These are phyloP conservation scores for Suhomyces emberorum DNA, from an alignment of 805 yeast species.

Conservation along the genomic window DNA sequence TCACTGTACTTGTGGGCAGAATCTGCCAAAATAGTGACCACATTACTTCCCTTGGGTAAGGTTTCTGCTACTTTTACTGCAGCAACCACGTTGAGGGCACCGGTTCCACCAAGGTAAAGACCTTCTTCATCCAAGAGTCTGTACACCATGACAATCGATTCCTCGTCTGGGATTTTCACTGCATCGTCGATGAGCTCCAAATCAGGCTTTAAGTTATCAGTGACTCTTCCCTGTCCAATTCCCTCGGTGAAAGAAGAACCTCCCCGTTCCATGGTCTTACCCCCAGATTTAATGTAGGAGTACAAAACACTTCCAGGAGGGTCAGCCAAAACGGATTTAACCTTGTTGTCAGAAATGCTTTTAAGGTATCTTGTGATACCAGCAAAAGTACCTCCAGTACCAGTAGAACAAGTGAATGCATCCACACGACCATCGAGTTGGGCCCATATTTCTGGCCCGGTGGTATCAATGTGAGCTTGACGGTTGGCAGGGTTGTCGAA, in stretches of 20 bases:
- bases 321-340: conserved; percentile 74
- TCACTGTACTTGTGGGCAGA: conserved; percentile 88
- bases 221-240: conserved; percentile 92
- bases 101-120: conserved; percentile 84
- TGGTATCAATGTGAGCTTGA: conserved; percentile 82
- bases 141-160: conserved; percentile 80
- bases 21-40: conserved; percentile 87
- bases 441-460: conserved; percentile 92
- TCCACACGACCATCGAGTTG: conserved; percentile 76
- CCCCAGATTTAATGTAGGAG: conserved; percentile 69
- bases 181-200: conserved; percentile 78
- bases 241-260: conserved; percentile 95
- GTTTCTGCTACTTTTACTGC: conserved; percentile 72
- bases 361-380: conserved; percentile 81
- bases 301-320: conserved; percentile 91
- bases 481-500: conserved; percentile 87
- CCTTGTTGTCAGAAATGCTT: conserved; percentile 57
- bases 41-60: conserved; percentile 75
- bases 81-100: conserved; percentile 87
- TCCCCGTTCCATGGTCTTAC: conserved; percentile 61
- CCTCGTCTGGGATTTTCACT: conserved; percentile 70
- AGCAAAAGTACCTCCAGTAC: conserved; percentile 91
- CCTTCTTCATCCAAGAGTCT: conserved; percentile 87
- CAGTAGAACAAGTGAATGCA: conserved; percentile 87
- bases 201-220: conserved; percentile 75